These are phyloP conservation scores for Boletus coccyginus DNA, from an alignment of 768 basidiomycete species.

Conservation along the genomic window DNA sequence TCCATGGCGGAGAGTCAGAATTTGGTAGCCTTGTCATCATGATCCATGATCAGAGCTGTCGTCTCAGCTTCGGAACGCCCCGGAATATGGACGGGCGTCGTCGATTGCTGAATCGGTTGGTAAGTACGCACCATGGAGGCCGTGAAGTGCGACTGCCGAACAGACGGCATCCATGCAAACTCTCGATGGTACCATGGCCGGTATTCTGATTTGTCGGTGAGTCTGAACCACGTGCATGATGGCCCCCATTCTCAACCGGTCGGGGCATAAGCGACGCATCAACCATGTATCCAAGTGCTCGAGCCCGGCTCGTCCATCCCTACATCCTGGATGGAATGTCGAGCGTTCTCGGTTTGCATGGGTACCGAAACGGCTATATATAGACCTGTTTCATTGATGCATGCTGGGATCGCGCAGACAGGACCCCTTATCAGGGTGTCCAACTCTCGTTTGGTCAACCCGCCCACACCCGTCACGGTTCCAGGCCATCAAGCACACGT, in stretches of 20 bases:
- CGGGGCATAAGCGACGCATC: not conserved
- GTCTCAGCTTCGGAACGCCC: not conserved
- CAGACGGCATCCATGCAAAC: not conserved
- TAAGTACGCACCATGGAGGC: not conserved
- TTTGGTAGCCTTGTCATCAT: not conserved
- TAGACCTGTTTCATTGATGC: not conserved
- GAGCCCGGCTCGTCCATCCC: conserved; percentile 1
- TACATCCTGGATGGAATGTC: not conserved
- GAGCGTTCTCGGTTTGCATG: not conserved
- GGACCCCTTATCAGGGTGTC: not conserved
- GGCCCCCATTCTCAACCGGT: not conserved
- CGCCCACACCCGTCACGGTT: not conserved
- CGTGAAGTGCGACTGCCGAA: not conserved
- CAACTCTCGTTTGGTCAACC: not conserved
- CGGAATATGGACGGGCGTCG: conserved; percentile 5
- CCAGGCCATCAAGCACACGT: not conserved
- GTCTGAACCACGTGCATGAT: not conserved
- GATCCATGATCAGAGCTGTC: not conserved
- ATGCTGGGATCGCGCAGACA: not conserved
- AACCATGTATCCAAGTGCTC: not conserved
- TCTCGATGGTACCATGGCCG: not conserved
- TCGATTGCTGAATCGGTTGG: not conserved
- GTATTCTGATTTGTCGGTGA: conserved; percentile 3
- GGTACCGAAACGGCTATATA: not conserved
- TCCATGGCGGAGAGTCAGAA: not conserved